Percentiles rank a stretch among this genome's conserved stretches.
Conservation (phyloP, 2,329 filamentous ascomycete genomes). For the Fusarium papillatum region DNA sequence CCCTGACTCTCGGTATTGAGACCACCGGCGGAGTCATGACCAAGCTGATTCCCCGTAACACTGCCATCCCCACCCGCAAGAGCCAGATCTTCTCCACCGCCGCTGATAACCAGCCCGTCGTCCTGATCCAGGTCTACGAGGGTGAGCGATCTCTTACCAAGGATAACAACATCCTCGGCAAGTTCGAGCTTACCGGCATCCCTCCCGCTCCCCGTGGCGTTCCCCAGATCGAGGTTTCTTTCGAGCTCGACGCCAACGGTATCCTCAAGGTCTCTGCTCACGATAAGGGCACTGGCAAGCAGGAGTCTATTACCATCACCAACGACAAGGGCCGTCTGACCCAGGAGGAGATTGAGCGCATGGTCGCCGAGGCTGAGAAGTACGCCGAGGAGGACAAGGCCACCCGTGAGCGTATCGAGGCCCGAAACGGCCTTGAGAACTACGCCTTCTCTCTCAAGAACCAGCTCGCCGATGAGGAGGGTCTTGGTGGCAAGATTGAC, state of each 20-base stretch:
- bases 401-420: slow-evolving; percentile 95
- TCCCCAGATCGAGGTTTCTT: slow-evolving; percentile 98
- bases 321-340: slow-evolving; percentile 99
- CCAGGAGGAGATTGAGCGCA: slow-evolving; percentile 98
- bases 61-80: slow-evolving; percentile 95
- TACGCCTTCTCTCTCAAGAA: slow-evolving; percentile 99
- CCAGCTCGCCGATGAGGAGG: slow-evolving; percentile 97
- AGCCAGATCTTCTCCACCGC: slow-evolving; percentile 98
- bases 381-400: slow-evolving; percentile 99
- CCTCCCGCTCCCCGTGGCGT: slow-evolving; percentile 95
- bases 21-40: slow-evolving; percentile 99
- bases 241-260: slow-evolving; percentile 98
- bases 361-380: slow-evolving; percentile 98
- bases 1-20: slow-evolving; percentile 95
- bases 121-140: slow-evolving; percentile 96
- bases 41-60: slow-evolving; percentile 95
- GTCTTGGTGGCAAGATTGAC: slow-evolving; percentile 97
- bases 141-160: slow-evolving; percentile 95
- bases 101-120: slow-evolving; percentile 95
- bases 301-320: slow-evolving; percentile 97
- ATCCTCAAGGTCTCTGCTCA: slow-evolving; percentile 96
- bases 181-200: slow-evolving; percentile 98
- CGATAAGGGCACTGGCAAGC: slow-evolving; percentile 99
- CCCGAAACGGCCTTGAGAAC: slow-evolving; percentile 97
- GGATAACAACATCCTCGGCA: slow-evolving; percentile 97